phyloP scores from a whole-genome alignment of 2,329 filamentous ascomycete species.

The Hortaea werneckii region DNA sequence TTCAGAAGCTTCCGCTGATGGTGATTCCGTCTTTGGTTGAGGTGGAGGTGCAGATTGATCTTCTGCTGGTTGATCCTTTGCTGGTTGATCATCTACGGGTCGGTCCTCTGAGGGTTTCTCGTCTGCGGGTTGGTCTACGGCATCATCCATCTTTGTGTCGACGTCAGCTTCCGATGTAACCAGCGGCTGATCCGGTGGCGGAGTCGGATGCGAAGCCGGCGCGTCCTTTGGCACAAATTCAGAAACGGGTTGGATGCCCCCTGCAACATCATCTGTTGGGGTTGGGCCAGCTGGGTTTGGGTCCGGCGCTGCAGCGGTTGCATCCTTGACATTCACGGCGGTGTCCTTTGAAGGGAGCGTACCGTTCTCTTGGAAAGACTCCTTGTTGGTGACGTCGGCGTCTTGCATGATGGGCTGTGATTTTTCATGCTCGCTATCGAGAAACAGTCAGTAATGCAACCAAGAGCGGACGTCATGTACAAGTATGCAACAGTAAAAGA shows the following conservation, averaged over 20 bases:
- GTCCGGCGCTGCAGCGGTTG: conserved; percentile 3
- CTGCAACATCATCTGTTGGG: conserved; percentile 31
- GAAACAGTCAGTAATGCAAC: neutral
- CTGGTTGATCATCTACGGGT: neutral
- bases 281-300: conserved; percentile 23
- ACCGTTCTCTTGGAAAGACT: conserved; percentile 15
- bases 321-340: conserved; percentile 10
- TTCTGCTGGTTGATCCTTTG: neutral
- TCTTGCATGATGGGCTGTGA: neutral
- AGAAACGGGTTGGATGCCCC: conserved; percentile 34
- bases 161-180: conserved; percentile 18
- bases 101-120: neutral
- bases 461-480: neutral
- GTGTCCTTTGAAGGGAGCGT: conserved; percentile 11
- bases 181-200: conserved; percentile 32
- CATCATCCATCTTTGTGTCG: conserved; percentile 17
- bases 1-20: neutral
- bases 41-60: conserved; percentile 6
- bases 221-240: conserved; percentile 33
- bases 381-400: conserved; percentile 8
- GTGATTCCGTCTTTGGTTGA: neutral
- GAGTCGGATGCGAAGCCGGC: conserved; percentile 31
- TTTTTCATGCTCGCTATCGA: neutral
- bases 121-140: conserved; percentile 4
- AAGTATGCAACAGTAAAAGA: neutral